These are phyloP conservation scores for Candida sanyiensis DNA, from an alignment of 805 yeast genomes.

Conservation along the genomic window DNA sequence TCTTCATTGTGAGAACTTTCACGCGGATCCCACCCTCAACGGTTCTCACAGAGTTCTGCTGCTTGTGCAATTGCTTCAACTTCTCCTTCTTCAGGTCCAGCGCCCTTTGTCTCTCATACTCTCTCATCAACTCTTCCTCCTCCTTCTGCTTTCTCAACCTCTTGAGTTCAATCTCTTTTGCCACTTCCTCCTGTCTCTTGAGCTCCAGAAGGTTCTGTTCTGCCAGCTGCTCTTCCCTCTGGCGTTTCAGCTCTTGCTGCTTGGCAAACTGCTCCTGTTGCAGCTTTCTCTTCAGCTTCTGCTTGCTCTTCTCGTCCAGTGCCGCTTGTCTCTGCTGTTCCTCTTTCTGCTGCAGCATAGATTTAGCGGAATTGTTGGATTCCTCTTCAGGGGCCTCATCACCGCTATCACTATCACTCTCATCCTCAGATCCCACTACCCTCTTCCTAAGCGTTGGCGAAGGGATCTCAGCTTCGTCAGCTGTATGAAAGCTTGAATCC, in stretches of 20 bases:
- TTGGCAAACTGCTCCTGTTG: slow-evolving; percentile 21
- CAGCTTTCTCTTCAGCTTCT: slow-evolving; percentile 25
- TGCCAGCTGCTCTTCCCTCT: slow-evolving; percentile 17
- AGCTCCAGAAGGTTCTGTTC: slow-evolving; percentile 18
- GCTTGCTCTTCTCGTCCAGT: slow-evolving; percentile 20
- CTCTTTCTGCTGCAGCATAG: slow-evolving; percentile 20
- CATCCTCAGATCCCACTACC: slow-evolving; percentile 13
- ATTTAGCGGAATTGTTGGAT: slow-evolving; percentile 24
- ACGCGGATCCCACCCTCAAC: slow-evolving; percentile 23
- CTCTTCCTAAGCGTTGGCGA: slow-evolving; percentile 8
- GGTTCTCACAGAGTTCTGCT: slow-evolving; percentile 13
- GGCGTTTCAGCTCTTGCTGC: slow-evolving; percentile 22
- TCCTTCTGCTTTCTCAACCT: slow-evolving; percentile 13
- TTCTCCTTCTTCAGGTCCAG: slow-evolving; percentile 13
- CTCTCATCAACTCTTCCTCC: slow-evolving; percentile 17
- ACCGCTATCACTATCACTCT: slow-evolving; percentile 28
- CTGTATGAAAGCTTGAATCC: slow-evolving; percentile 18
- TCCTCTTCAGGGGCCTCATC: slow-evolving; percentile 54
- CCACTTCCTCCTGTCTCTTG: slow-evolving; percentile 18
- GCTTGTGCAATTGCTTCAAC: slow-evolving; percentile 13
- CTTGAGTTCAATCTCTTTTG: slow-evolving; percentile 12
- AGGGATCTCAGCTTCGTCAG: slow-evolving; percentile 17
- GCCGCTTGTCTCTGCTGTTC: slow-evolving; percentile 25
- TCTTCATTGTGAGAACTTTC: slow-evolving; percentile 15
- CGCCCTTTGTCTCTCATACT: slow-evolving; percentile 14